Conservation (phyloP, 1,139 yeast species). For the Barnettozyma hawaiiensis region DNA sequence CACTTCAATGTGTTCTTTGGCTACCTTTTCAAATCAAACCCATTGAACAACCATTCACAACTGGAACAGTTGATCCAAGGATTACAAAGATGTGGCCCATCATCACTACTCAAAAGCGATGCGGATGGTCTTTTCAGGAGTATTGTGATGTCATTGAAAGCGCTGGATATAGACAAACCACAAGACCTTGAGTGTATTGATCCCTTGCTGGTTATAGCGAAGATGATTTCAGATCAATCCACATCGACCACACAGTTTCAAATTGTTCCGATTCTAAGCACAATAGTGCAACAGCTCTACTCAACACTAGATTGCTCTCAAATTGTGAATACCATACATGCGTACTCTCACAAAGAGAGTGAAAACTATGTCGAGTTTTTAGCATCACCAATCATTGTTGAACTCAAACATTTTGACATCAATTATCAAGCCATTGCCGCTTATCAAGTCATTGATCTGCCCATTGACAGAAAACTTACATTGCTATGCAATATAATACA, state of each 20-base stretch:
- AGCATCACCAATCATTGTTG: background rate
- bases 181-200: background rate
- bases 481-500: constrained; percentile 11
- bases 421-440: constrained; percentile 3
- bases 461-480: constrained; percentile 11
- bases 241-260: background rate
- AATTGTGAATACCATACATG: constrained; percentile 2
- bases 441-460: background rate
- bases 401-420: constrained; percentile 2
- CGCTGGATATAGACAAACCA: background rate
- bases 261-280: constrained; percentile 7
- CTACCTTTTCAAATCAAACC: constrained; percentile 13
- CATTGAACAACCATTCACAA: constrained; percentile 9
- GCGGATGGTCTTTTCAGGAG: constrained; percentile 3
- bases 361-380: constrained; percentile 7
- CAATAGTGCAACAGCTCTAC: background rate
- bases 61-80: background rate
- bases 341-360: constrained; percentile 7
- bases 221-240: background rate
- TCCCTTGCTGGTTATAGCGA: background rate
- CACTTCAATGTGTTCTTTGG: constrained; percentile 24
- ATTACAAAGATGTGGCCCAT: background rate
- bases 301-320: background rate
- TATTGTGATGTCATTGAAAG: constrained; percentile 1
- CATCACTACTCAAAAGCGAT: background rate